A percentile compares a stretch with the other conserved stretches of the same genome.
These are phyloP conservation scores for Candida tallmaniae DNA, from an alignment of 805 yeast genomes.

Conservation along the genomic window DNA sequence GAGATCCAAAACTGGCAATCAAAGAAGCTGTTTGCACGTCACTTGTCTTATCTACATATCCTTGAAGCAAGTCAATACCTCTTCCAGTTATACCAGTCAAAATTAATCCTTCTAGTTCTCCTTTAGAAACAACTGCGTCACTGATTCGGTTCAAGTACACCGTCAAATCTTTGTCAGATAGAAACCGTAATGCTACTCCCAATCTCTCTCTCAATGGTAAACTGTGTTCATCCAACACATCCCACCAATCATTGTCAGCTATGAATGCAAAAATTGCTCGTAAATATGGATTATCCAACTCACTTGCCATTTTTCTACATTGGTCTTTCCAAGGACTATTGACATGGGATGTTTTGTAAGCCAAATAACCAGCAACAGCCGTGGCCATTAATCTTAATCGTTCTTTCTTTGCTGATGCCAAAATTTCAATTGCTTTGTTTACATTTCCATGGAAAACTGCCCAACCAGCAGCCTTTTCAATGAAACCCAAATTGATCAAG, in stretches of 20 bases:
- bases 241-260: slow-evolving; percentile 96
- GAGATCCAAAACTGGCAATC: slow-evolving; percentile 75
- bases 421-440: slow-evolving; percentile 70
- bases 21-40: slow-evolving; percentile 92
- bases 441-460: slow-evolving; percentile 93
- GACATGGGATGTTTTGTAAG: slow-evolving; percentile 51
- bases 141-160: slow-evolving; percentile 68
- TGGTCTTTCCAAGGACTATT: slow-evolving; percentile 91
- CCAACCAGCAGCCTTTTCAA: slow-evolving; percentile 96
- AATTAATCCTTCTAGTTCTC: slow-evolving; percentile 88
- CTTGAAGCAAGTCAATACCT: slow-evolving; percentile 76
- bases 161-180: slow-evolving; percentile 74
- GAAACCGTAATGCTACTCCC: slow-evolving; percentile 84
- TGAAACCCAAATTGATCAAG: slow-evolving; percentile 54
- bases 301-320: slow-evolving; percentile 84
- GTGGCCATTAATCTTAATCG: slow-evolving; percentile 77
- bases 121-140: slow-evolving; percentile 63
- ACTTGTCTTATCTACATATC: slow-evolving; percentile 81
- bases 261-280: slow-evolving; percentile 91
- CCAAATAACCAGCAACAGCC: slow-evolving; percentile 86
- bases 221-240: slow-evolving; percentile 84
- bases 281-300: slow-evolving; percentile 81
- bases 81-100: slow-evolving; percentile 88
- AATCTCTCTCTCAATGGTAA: slow-evolving; percentile 82
- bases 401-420: slow-evolving; percentile 69